Percentiles rank a stretch among this genome's conserved stretches.
Evolutionary conservation across 83 land plant genomes (phyloP).

Genomic region (Thuja plicata): DNA sequence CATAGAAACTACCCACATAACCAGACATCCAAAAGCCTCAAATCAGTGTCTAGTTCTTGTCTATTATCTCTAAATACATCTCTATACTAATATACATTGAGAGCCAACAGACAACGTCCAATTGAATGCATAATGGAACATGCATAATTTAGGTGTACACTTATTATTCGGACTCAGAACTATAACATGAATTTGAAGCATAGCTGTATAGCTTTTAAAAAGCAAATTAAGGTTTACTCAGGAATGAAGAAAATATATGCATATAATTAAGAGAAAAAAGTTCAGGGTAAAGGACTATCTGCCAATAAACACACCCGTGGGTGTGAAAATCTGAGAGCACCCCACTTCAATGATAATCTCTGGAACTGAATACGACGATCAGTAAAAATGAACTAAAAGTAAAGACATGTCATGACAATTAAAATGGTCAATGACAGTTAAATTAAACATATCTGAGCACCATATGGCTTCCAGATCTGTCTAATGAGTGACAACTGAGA

Average conservation of each 20-base stretch:
- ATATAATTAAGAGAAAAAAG: not conserved
- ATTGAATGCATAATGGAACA: not conserved
- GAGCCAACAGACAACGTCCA: not conserved
- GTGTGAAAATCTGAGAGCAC: not conserved
- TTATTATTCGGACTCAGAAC: not conserved
- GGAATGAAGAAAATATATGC: no score
- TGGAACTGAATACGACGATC: no score
- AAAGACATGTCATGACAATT: not conserved
- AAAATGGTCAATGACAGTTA: no score
- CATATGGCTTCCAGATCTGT: not conserved
- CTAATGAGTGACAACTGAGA: not conserved
- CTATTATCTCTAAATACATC: not conserved
- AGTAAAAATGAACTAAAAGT: not conserved
- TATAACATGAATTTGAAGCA: not conserved
- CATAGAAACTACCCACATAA: not conserved
- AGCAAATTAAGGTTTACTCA: no score
- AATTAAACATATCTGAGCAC: not conserved
- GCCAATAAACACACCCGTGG: not conserved
- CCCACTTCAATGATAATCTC: not conserved
- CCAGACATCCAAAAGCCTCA: not conserved
- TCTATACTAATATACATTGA: not conserved
- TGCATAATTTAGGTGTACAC: not conserved
- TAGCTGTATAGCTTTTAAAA: not conserved
- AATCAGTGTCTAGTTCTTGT: not conserved
- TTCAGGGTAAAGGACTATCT: not conserved